Percentiles rank a stretch among this genome's conserved stretches.
These are phyloP conservation scores for Fusarium sp. DNA, from an alignment of 2,329 filamentous ascomycete species.

Conservation along the genomic window DNA sequence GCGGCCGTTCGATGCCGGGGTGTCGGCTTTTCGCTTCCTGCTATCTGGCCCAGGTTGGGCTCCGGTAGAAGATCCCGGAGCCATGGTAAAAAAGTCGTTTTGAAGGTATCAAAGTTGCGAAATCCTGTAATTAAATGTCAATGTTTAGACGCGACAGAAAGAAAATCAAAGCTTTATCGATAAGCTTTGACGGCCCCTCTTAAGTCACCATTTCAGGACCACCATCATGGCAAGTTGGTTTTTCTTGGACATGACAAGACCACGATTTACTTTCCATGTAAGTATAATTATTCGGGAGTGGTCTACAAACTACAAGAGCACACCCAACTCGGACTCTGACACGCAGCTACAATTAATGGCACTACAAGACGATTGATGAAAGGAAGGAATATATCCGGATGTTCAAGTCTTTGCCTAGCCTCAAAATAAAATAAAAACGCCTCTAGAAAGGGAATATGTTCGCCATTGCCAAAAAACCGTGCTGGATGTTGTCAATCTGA, in stretches of 20 bases:
- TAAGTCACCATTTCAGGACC: neutral
- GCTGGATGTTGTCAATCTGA: neutral
- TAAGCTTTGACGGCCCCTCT: conserved; percentile 35
- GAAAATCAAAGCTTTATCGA: conserved; percentile 49
- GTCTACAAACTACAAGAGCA: neutral
- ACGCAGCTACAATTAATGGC: neutral
- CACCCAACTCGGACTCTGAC: neutral
- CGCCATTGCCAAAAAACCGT: conserved; percentile 2
- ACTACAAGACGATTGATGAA: neutral
- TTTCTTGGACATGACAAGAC: neutral
- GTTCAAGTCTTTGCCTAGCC: no score
- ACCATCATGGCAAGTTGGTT: neutral
- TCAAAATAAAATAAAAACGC: neutral
- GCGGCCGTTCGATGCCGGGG: conserved; percentile 39
- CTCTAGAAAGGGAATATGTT: conserved; percentile 17
- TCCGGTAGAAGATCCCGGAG: conserved; percentile 41
- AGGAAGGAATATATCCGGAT: neutral
- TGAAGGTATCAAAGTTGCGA: conserved; percentile 6
- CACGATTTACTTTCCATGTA: no score
- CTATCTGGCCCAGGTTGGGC: conserved; percentile 44
- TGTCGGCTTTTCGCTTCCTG: conserved; percentile 47
- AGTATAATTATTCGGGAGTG: neutral
- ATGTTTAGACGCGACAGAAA: conserved; percentile 10
- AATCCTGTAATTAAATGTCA: neutral
- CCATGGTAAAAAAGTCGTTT: conserved; percentile 43